phyloP scores from a whole-genome alignment of 2,329 filamentous ascomycete genomes.

The Epichloe gansuensis region DNA sequence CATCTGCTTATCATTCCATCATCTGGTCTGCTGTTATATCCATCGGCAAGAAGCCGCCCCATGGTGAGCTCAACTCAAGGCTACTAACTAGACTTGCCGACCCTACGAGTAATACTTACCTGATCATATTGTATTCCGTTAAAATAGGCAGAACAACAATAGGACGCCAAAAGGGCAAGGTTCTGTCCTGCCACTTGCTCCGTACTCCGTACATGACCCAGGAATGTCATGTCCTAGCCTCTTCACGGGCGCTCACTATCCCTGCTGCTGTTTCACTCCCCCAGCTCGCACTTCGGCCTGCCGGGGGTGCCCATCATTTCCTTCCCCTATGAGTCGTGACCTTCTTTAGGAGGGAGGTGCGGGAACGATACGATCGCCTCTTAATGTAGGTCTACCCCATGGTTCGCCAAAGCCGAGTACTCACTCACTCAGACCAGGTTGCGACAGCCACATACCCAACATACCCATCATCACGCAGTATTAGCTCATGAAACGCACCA shows the following conservation, averaged over 20 bases:
- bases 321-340: neutral
- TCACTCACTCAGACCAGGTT: conserved; percentile 4
- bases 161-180: neutral
- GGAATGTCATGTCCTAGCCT: too few relatives aligned
- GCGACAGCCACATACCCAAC: conserved; percentile 1
- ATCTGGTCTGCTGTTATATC: too few relatives aligned
- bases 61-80: too few relatives aligned
- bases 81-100: too few relatives aligned
- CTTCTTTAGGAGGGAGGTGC: conserved; percentile 16
- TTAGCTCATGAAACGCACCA: neutral
- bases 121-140: neutral
- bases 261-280: too few relatives aligned
- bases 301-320: neutral
- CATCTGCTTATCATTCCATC: too few relatives aligned
- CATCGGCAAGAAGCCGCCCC: too few relatives aligned
- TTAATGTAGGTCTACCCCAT: neutral
- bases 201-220: too few relatives aligned
- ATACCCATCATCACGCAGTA: neutral
- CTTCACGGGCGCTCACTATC: too few relatives aligned
- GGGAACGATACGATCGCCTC: conserved; percentile 18
- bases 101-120: too few relatives aligned
- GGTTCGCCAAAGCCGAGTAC: conserved; percentile 3
- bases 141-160: neutral
- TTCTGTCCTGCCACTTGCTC: neutral
- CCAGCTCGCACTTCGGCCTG: too few relatives aligned